A percentile compares a stretch with the other conserved stretches of the same genome.
Conservation (phyloP, 805 yeast genomes). For the Suhomyces prunicola region DNA sequence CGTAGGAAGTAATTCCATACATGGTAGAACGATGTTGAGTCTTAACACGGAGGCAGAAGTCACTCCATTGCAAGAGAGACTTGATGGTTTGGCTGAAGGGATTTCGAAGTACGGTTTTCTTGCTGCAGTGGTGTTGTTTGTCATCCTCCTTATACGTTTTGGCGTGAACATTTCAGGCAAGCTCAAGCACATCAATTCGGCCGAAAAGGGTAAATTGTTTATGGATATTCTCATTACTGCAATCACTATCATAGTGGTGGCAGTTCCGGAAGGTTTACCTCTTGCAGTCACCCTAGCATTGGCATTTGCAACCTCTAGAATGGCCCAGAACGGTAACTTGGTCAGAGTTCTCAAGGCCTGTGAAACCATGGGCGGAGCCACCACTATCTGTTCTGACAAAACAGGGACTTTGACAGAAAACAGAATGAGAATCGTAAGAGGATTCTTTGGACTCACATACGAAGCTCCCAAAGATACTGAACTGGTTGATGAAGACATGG, state of each 20-base stretch:
- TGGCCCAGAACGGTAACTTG: constrained; percentile 93
- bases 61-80: constrained; percentile 85
- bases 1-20: constrained; percentile 84
- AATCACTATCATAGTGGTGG: constrained; percentile 91
- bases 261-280: constrained; percentile 99
- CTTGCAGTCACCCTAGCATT: constrained; percentile 94
- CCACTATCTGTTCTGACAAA: constrained; percentile 94
- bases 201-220: constrained; percentile 81
- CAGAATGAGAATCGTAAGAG: constrained; percentile 84
- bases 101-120: constrained; percentile 92
- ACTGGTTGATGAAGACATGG: neutral
- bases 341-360: constrained; percentile 93
- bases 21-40: constrained; percentile 88
- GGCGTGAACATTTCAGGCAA: constrained; percentile 54
- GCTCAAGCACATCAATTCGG: constrained; percentile 41
- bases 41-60: constrained; percentile 71
- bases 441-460: constrained; percentile 52
- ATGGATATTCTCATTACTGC: constrained; percentile 86
- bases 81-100: constrained; percentile 82
- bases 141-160: constrained; percentile 76
- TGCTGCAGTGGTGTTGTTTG: constrained; percentile 78
- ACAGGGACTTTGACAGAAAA: constrained; percentile 97
- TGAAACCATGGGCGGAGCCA: constrained; percentile 99
- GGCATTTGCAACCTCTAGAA: constrained; percentile 97
- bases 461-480: constrained; percentile 5